Percentiles rank a stretch among this genome's conserved stretches.
Evolutionary conservation across 176 grass and related monocot genomes (phyloP).

Genomic region (Poa pratensis): DNA sequence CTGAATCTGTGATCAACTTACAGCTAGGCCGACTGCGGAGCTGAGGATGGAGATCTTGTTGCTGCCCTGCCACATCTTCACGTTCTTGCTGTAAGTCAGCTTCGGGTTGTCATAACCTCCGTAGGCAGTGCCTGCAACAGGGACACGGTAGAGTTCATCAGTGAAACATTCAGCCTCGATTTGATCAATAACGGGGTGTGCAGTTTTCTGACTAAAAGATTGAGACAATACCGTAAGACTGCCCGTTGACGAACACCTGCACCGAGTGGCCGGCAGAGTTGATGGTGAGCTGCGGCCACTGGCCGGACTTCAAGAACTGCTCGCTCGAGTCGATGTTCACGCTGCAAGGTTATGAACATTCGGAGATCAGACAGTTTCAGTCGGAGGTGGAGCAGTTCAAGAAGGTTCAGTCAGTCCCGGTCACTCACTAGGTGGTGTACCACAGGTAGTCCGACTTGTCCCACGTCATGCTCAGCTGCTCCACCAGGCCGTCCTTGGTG

Average conservation of each 20-base stretch:
- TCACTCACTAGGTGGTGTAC: constrained; percentile 91
- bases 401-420: background rate
- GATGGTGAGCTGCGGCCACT: constrained; percentile 71
- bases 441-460: constrained; percentile 97
- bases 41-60: constrained; percentile 98
- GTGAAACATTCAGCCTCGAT: background rate
- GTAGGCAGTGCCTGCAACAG: constrained; percentile 50
- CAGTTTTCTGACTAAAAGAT: background rate
- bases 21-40: constrained; percentile 75
- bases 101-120: constrained; percentile 68
- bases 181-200: background rate
- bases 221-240: constrained; percentile 55
- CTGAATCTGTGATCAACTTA: constrained; percentile 40
- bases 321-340: constrained; percentile 74
- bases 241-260: constrained; percentile 94
- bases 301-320: constrained; percentile 73
- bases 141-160: background rate
- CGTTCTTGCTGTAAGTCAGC: constrained; percentile 59
- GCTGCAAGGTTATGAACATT: constrained; percentile 34
- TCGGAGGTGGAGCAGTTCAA: background rate
- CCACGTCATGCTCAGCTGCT: constrained; percentile 93
- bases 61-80: constrained; percentile 92
- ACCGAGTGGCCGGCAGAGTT: constrained; percentile 71
- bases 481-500: constrained; percentile 86
- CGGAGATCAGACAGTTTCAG: background rate